A percentile compares a stretch with the other conserved stretches of the same genome.
Evolutionary conservation across 2,329 filamentous ascomycete genomes (phyloP).

Genomic region (Diaporthe sp.): DNA sequence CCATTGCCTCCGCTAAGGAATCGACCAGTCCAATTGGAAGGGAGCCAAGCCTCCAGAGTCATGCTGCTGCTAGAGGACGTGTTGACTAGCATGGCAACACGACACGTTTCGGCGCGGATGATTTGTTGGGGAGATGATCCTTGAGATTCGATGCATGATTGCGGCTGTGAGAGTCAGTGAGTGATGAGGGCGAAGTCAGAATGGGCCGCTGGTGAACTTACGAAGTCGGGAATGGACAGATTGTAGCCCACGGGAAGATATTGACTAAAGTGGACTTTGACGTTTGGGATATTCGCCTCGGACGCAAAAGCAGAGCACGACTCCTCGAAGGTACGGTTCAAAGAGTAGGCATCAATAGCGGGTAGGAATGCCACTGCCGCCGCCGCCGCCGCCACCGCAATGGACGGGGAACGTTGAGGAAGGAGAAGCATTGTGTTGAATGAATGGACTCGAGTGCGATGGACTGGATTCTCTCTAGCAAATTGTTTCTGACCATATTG

Average conservation of each 20-base stretch:
- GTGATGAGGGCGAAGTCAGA: not conserved
- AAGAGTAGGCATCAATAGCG: not conserved
- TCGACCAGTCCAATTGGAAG: slow-evolving; percentile 58
- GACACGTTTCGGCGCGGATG: slow-evolving; percentile 42
- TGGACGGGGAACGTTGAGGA: not conserved
- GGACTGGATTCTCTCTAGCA: too few relatives aligned
- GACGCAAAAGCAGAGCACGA: slow-evolving; percentile 4
- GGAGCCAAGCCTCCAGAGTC: slow-evolving; percentile 62
- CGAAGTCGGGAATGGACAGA: not conserved
- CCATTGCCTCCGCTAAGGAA: slow-evolving; percentile 63
- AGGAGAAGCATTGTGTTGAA: not conserved
- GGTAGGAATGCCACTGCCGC: not conserved
- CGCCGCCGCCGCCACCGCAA: not conserved
- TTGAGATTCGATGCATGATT: slow-evolving; percentile 5
- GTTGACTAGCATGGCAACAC: slow-evolving; percentile 45
- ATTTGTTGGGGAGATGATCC: not conserved
- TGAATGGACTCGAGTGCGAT: not conserved
- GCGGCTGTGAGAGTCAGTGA: not conserved
- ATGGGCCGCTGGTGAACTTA: not conserved
- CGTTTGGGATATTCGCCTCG: not conserved
- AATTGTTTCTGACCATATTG: not conserved
- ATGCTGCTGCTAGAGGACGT: slow-evolving; percentile 57
- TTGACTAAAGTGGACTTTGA: slow-evolving; percentile 2
- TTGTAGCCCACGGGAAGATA: not conserved
- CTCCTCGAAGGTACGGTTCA: not conserved